phyloP scores from a whole-genome alignment of 495 filamentous ascomycete species.

The Hypoxylon perforatum region DNA sequence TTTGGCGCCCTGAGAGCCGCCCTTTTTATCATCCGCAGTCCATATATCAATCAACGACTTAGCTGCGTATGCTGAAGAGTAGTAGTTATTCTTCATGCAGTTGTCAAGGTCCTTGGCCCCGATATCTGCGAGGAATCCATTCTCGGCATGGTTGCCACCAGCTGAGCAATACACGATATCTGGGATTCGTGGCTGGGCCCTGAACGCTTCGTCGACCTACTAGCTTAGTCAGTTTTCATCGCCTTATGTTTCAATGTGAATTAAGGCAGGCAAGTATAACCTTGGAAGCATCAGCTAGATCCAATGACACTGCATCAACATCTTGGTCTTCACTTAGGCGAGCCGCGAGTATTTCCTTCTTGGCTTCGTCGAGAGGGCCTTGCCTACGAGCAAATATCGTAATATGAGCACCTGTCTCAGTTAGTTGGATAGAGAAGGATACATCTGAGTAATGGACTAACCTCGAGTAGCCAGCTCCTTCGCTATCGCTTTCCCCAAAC shows the following conservation, averaged over 20 bases:
- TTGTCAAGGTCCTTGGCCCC: constrained; percentile 38
- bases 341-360: constrained; percentile 32
- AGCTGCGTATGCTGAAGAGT: constrained; percentile 43
- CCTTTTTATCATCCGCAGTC: constrained; percentile 36
- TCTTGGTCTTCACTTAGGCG: constrained; percentile 23
- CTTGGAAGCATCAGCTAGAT: constrained; percentile 33
- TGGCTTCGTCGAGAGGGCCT: constrained; percentile 39
- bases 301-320: constrained; percentile 33
- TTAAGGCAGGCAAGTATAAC: constrained; percentile 1
- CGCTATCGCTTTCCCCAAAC: constrained; percentile 45
- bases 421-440: background rate
- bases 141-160: constrained; percentile 48
- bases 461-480: constrained; percentile 43
- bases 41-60: constrained; percentile 44
- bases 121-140: constrained; percentile 52
- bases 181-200: constrained; percentile 30
- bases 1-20: background rate
- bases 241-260: background rate
- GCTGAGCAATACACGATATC: constrained; percentile 51
- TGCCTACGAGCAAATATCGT: constrained; percentile 39
- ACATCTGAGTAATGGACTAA: constrained; percentile 4
- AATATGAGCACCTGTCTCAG: constrained; percentile 38
- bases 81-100: constrained; percentile 53
- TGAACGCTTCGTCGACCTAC: constrained; percentile 38
- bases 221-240: constrained; percentile 5